Base-by-base conservation (phyloP, 345 rosid species). In the Noccaea bulbosa region DNA sequence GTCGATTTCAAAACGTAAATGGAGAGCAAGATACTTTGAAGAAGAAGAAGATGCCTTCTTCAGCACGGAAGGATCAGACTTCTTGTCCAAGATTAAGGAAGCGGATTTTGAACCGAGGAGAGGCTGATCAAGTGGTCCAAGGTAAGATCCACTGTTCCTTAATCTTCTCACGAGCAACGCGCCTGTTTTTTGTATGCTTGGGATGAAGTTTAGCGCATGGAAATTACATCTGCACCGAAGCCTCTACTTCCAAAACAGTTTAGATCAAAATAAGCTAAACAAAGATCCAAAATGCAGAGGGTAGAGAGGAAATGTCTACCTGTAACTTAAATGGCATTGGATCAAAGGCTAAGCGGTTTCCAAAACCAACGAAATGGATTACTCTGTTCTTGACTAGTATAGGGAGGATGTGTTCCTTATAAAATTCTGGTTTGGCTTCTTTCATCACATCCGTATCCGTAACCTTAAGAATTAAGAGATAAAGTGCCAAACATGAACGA, bases 201-300 rank as follows among this genome's bases (percentile, higher is more conserved):
- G 88, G 73, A 78, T 71, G 49, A 89, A 94, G 46, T 74, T 78
- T 51, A 94, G 84, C 0, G 99, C 89, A 2, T 91, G 97, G 71
- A 91, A 94, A 77, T 94, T 91, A 67, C 97, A 94, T 88, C 96
- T 86, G 84, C 99, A 91, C 41, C 97, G 95, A 87, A 91, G 95
- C 62, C 96, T 86, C 99, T 91, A 94, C 84, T 84, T 20, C 65
- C 63, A 27, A n/a, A 12, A 45, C 37, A 6, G 45, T 11, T 69
- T 49, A 62, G 55, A 40, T 30, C n/a, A 48, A 52, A 54, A 5
- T 49, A 62, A 62, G 16, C 17, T 11, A 34, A 22, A 5, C 1
- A 50, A 32, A 40, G 39, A 72, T 35, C 20, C 6, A 44, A 44
- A 12, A 45, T 20, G 39, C 5, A 43, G 55, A 33, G n/a, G 34